Percentiles rank a stretch among this genome's conserved stretches.
Evolutionary conservation across 495 filamentous ascomycete species (phyloP).

Genomic region (Rostrohypoxylon terebratum): DNA sequence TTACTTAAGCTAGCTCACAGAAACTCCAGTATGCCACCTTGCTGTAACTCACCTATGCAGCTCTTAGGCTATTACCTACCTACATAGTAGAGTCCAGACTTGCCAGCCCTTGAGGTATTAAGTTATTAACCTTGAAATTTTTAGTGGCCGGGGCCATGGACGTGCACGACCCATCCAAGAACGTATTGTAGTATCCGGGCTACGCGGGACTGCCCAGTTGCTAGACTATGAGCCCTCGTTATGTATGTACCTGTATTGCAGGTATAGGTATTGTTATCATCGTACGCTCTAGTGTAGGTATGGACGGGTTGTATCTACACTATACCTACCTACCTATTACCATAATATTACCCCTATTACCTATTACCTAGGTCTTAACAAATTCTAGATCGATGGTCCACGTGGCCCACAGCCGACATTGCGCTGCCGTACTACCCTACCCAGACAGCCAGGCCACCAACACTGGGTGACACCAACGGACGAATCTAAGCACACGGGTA

Average conservation of each 20-base stretch:
- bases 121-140: neutral
- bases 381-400: constrained; percentile 30
- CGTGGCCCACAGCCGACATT: constrained; percentile 31
- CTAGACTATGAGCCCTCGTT: neutral
- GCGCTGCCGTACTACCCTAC: neutral
- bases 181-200: constrained; percentile 1
- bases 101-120: no score
- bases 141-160: neutral
- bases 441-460: neutral
- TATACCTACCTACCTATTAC: no score
- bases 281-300: no score
- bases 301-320: neutral
- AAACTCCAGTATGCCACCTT: constrained; percentile 14
- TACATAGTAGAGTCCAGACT: no score
- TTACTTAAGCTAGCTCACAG: constrained; percentile 13
- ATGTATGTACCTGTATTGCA: neutral
- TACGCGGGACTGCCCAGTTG: neutral
- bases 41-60: neutral
- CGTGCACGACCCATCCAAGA: neutral
- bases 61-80: neutral
- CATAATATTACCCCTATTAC: no score
- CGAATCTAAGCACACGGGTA: neutral
- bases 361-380: neutral
- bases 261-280: no score
- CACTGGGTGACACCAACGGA: neutral